A percentile compares a stretch with the other conserved stretches of the same genome.
Evolutionary conservation across 129 eudicot genomes (phyloP).

Genomic region (Flaveria ramosissima): DNA sequence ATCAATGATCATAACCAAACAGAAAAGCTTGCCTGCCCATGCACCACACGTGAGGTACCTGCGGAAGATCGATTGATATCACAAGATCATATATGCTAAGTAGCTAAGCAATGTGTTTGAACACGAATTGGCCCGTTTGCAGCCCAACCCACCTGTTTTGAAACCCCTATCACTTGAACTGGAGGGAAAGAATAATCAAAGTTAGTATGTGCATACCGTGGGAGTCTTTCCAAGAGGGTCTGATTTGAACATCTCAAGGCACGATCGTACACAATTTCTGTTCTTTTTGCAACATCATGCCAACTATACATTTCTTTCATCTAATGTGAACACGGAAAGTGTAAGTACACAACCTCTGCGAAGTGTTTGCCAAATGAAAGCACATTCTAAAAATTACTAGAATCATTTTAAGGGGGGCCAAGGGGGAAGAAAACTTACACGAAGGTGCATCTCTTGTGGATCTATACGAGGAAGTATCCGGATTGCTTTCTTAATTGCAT

Average conservation of each 20-base stretch:
- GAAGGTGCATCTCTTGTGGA: conserved; percentile 92
- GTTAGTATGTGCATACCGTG: conserved; percentile 55
- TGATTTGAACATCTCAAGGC: conserved; percentile 86
- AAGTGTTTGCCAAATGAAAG: neutral
- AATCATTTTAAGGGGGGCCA: neutral
- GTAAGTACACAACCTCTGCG: neutral
- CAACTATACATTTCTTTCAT: conserved; percentile 92
- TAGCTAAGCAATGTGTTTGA: neutral
- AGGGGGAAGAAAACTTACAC: conserved; percentile 48
- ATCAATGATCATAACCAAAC: conserved; percentile 89
- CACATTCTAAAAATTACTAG: conserved; percentile 1
- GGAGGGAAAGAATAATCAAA: conserved; percentile 2
- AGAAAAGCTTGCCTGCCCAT: conserved; percentile 98
- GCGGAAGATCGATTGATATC: conserved; percentile 19
- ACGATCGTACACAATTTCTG: conserved; percentile 87
- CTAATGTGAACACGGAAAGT: conserved; percentile 35
- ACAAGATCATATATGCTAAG: neutral
- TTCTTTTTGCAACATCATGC: conserved; percentile 96
- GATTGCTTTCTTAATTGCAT: conserved; percentile 79
- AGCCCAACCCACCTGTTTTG: neutral
- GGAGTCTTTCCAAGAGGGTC: conserved; percentile 77
- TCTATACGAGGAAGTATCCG: conserved; percentile 83
- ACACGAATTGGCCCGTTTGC: neutral
- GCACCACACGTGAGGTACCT: conserved; percentile 97
- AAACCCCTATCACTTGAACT: neutral